Evolutionary conservation across 148 eudicot species (phyloP).

Genomic region (Tetragonia tetragonoides): DNA sequence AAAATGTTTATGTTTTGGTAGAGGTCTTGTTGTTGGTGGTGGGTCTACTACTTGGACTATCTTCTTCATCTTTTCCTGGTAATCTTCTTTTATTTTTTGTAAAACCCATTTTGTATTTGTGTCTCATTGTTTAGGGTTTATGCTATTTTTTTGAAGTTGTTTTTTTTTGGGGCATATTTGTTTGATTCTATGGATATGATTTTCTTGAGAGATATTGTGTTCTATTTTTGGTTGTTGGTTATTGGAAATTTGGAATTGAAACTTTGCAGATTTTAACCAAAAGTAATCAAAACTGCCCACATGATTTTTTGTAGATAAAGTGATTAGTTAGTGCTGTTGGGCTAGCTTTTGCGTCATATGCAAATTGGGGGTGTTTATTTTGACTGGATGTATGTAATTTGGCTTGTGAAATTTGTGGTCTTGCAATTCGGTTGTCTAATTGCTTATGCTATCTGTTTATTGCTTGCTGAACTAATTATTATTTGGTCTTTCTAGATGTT

Average conservation of each 20-base stretch:
- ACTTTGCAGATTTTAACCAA: background rate
- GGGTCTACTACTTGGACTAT: slow-evolving; percentile 50
- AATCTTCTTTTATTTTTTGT: background rate
- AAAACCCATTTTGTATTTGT: background rate
- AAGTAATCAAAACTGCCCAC: background rate
- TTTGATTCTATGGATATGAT: no score
- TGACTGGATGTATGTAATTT: no score
- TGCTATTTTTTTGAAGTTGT: background rate
- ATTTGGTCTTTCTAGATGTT: no score
- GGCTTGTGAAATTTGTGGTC: no score
- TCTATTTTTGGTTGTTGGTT: background rate
- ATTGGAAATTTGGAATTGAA: background rate
- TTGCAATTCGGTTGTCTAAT: no score
- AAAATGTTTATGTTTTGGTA: slow-evolving; percentile 84
- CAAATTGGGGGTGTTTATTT: no score
- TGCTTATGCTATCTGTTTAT: no score
- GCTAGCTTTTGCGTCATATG: no score
- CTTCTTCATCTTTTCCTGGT: slow-evolving; percentile 90
- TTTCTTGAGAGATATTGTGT: no score
- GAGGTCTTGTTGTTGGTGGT: slow-evolving; percentile 67
- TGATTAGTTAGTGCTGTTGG: background rate
- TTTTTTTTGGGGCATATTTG: no score
- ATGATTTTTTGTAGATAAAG: background rate
- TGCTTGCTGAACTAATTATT: no score
- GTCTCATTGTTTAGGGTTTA: background rate